A percentile compares a stretch with the other conserved stretches of the same genome.
These are phyloP conservation scores for Tricholoma terreum DNA, from an alignment of 768 basidiomycete species.

Conservation along the genomic window DNA sequence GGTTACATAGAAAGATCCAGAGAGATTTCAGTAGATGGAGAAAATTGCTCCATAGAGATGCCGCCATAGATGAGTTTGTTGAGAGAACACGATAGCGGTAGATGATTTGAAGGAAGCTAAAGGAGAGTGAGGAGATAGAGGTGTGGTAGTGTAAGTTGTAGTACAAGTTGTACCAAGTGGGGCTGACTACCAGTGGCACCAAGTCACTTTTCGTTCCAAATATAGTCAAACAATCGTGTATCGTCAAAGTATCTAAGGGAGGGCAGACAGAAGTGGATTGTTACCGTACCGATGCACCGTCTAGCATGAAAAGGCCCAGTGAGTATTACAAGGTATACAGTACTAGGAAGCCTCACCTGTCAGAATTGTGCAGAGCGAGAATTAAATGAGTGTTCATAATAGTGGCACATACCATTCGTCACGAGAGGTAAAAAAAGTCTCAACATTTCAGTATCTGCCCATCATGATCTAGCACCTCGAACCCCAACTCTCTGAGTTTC, in stretches of 20 bases:
- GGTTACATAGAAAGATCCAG: background rate
- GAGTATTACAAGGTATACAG: too few species aligned
- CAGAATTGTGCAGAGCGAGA: too few species aligned
- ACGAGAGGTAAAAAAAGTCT: background rate
- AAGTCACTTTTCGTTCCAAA: background rate
- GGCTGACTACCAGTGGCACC: background rate
- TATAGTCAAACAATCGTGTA: background rate
- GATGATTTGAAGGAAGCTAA: background rate
- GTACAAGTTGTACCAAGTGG: background rate
- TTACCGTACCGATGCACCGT: background rate
- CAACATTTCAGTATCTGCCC: conserved; percentile 5
- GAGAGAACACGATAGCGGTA: background rate
- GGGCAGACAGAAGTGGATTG: too few species aligned
- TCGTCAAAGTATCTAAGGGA: too few species aligned
- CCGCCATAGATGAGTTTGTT: background rate
- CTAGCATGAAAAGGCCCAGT: too few species aligned
- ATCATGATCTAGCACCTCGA: conserved; percentile 14
- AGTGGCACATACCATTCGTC: background rate
- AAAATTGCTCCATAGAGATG: background rate
- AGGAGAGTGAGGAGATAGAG: background rate
- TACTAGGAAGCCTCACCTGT: too few species aligned
- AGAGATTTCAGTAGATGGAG: background rate
- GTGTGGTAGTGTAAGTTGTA: background rate
- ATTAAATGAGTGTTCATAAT: too few species aligned
- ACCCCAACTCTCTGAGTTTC: conserved; percentile 5